Base-by-base conservation (phyloP, 805 yeast species). In the Barnettozyma botsteinii region DNA sequence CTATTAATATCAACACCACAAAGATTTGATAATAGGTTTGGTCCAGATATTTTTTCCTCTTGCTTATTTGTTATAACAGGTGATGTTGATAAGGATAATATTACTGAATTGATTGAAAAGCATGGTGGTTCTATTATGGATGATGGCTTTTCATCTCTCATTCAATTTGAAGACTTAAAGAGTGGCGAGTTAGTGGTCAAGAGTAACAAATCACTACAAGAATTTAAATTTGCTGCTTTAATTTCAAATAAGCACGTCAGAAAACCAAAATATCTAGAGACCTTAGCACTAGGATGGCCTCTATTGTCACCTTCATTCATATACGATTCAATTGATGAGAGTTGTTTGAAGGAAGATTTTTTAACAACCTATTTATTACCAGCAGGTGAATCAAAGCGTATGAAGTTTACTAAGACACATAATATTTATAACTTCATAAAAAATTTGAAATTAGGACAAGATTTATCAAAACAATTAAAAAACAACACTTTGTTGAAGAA, bases 251-350 rank as follows among this genome's bases (percentile, higher is more conserved):
- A 67, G 23, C 70, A 73, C 41, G 67, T 75, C 15, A 64, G 96
- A 27, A 85, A 88, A 35, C 69, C 79, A 8, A 88, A 87, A 53
- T 88, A 82, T 55, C 56, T 88, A 9, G 93, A 85, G 52, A 77
- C 82, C 3, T 57, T 87, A 14, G 85, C 91, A 0, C 55, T 87
- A 32, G 89, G 91, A 3, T 87, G 95, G 95, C 97, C 97, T 2
- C 72, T 84, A 15, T 53, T 88, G 23, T 78, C 85, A 3, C 71
- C 73, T 41, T 54, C 60, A 8, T 87, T 73, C 48, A 63, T 86
- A 4, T 55, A 58, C 6, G 81, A 79, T 42, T 70, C 81, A 41
- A 50, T 74, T 3, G 47, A 53, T 2, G 53, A 49, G 2, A 22
- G 43, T 22, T 37, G 67, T 41, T 40, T 67, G 5, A 44, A 53